Conservation (phyloP, 768 basidiomycete genomes). For the Omphalotus guepiniiformis region DNA sequence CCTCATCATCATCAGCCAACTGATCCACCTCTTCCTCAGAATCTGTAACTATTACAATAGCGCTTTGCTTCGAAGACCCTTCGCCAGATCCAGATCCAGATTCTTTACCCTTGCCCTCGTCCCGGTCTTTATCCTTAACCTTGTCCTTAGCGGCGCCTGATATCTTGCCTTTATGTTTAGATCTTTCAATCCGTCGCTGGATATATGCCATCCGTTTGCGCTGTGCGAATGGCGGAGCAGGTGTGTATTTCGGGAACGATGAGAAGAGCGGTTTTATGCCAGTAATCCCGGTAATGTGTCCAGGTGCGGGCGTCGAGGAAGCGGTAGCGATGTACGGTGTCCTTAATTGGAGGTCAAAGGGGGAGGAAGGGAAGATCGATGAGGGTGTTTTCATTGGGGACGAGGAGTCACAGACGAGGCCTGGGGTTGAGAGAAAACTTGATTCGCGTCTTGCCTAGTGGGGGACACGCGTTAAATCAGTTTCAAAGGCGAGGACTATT, state of each 20-base stretch:
- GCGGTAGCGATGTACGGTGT: no score
- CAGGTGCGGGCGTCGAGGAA: no score
- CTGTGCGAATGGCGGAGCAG: constrained; percentile 36
- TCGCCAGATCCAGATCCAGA: no score
- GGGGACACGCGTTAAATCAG: not conserved
- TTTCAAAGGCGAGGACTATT: not conserved
- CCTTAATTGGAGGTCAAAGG: constrained; percentile 13
- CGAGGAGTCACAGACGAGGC: not conserved
- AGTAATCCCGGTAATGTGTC: no score
- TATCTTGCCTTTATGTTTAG: not conserved
- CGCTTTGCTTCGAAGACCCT: no score
- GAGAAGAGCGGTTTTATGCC: constrained; percentile 15
- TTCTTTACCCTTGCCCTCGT: not conserved
- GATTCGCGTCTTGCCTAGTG: no score
- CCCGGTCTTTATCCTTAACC: not conserved
- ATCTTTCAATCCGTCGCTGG: constrained; percentile 23
- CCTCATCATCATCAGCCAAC: no score
- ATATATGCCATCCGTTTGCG: constrained; percentile 29
- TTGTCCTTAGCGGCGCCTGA: not conserved
- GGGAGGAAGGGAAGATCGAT: not conserved
- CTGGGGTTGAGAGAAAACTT: not conserved
- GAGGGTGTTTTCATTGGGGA: not conserved
- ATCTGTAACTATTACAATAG: no score
- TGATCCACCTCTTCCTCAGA: no score
- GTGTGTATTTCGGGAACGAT: constrained; percentile 31